Evolutionary conservation across 345 rosid species (phyloP).

Genomic region (Eucalyptus marginata): DNA sequence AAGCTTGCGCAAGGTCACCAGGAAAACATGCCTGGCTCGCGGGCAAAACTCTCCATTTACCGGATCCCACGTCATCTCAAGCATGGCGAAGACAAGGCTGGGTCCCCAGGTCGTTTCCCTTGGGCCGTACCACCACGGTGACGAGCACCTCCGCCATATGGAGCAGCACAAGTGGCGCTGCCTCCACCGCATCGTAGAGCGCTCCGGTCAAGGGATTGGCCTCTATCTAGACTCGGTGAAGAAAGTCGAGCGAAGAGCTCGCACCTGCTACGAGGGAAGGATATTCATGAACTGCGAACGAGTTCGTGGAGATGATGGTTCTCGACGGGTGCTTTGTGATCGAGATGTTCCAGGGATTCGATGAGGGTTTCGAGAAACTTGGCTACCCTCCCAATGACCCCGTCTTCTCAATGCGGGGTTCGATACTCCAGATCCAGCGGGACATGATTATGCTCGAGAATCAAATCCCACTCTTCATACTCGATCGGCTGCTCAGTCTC

Average conservation of each 20-base stretch:
- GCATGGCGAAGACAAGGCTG: slow-evolving; percentile 57
- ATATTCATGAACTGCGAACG: slow-evolving; percentile 32
- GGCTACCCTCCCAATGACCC: slow-evolving; percentile 77
- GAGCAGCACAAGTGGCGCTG: slow-evolving; percentile 82
- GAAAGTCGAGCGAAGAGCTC: slow-evolving; percentile 54
- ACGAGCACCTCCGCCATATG: slow-evolving; percentile 50
- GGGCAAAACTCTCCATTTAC: slow-evolving; percentile 16
- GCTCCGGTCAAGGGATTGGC: slow-evolving; percentile 32
- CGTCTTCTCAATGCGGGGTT: slow-evolving; percentile 54
- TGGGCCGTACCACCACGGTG: slow-evolving; percentile 68
- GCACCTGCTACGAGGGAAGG: slow-evolving; percentile 55
- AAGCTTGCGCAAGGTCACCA: slow-evolving; percentile 7
- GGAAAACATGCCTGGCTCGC: too few species aligned
- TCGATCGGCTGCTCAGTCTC: slow-evolving; percentile 42
- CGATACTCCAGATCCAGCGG: slow-evolving; percentile 68
- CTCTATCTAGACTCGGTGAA: slow-evolving; percentile 47
- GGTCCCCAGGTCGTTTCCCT: slow-evolving; percentile 22
- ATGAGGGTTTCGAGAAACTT: slow-evolving; percentile 28
- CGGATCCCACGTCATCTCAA: slow-evolving; percentile 37
- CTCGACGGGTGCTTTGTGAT: slow-evolving; percentile 77
- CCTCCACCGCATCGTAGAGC: slow-evolving; percentile 47
- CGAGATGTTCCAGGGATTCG: slow-evolving; percentile 25
- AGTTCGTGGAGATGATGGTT: slow-evolving; percentile 70
- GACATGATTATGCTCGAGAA: slow-evolving; percentile 89
- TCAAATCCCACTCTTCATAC: slow-evolving; percentile 63